Conservation (phyloP, 352 stramenopile genomes). For the Globisporangium yorkense region DNA sequence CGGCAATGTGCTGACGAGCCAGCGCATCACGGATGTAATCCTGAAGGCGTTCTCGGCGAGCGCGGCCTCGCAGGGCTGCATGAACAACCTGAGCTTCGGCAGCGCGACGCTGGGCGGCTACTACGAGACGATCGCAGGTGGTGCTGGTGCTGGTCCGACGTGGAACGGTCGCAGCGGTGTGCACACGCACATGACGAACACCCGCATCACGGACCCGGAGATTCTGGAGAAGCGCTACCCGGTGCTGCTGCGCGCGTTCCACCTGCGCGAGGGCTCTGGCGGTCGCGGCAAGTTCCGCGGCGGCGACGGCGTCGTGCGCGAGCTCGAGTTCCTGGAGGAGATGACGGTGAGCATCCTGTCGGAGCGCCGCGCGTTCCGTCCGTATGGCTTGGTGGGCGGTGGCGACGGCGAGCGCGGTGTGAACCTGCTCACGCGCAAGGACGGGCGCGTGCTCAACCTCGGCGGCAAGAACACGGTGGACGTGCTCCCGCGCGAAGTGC, state of each 20-base stretch:
- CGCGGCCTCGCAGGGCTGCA: slow-evolving; percentile 97
- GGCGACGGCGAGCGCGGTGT: slow-evolving; percentile 86
- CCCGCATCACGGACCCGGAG: slow-evolving; percentile 99
- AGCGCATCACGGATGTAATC: slow-evolving; percentile 98
- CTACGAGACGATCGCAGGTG: slow-evolving; percentile 99
- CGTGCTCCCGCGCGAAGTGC: slow-evolving; percentile 88
- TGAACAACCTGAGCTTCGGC: slow-evolving; percentile 99
- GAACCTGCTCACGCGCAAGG: slow-evolving; percentile 86
- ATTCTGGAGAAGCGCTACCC: slow-evolving; percentile 97
- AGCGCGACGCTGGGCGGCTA: slow-evolving; percentile 93
- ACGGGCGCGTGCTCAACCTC: slow-evolving; percentile 67
- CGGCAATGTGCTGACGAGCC: slow-evolving; percentile 97
- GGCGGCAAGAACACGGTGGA: slow-evolving; percentile 94
- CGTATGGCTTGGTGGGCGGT: slow-evolving; percentile 94
- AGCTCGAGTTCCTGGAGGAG: slow-evolving; percentile 93
- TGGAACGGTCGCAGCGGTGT: slow-evolving; percentile 96
- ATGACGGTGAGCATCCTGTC: slow-evolving; percentile 97
- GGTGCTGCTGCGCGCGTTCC: slow-evolving; percentile 82
- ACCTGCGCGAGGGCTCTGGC: slow-evolving; percentile 84
- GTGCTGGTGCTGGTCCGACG: slow-evolving; percentile 93
- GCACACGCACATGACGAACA: slow-evolving; percentile 99
- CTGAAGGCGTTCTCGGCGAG: slow-evolving; percentile 95
- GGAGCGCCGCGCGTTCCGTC: slow-evolving; percentile 93
- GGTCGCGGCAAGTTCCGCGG: slow-evolving; percentile 88
- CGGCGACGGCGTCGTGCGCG: slow-evolving; percentile 94